Conservation (phyloP, 2,329 filamentous ascomycete species). For the Alternaria postmessia region DNA sequence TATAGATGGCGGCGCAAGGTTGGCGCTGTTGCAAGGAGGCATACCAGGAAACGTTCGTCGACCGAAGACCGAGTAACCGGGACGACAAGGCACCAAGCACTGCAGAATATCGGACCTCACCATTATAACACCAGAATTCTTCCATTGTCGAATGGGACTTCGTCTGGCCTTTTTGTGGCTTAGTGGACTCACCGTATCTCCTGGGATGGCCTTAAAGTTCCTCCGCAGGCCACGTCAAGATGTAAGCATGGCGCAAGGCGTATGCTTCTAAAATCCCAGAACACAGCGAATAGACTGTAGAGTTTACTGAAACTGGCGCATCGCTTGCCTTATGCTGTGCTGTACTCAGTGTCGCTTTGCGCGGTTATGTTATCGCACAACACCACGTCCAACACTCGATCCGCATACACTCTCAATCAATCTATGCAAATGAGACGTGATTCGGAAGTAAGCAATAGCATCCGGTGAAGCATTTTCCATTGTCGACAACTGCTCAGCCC, state of each 20-base stretch:
- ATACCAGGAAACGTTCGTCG: not conserved
- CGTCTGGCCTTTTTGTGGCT: not conserved
- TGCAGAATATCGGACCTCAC: not conserved
- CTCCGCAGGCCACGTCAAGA: not conserved
- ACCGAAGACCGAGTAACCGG: slow-evolving; percentile 1
- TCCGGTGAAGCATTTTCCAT: not conserved
- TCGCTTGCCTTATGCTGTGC: not conserved
- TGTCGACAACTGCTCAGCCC: not conserved
- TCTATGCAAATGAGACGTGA: not conserved
- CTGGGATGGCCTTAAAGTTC: not conserved
- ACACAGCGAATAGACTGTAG: not conserved
- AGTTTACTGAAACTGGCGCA: not conserved
- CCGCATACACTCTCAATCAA: not conserved
- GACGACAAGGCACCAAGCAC: not conserved
- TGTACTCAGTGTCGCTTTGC: not conserved
- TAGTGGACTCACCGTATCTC: not conserved
- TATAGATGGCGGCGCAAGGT: not conserved
- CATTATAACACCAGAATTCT: not conserved
- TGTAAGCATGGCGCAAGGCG: not conserved
- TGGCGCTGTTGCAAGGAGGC: not conserved
- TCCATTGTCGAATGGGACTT: not conserved
- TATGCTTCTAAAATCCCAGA: not conserved
- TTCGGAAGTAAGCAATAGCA: not conserved
- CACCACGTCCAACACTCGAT: not conserved
- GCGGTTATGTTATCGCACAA: not conserved